Percentiles rank a stretch among this genome's conserved stretches.
Conservation (phyloP, 2,329 filamentous ascomycete species). For the Thelonectria rubi region DNA sequence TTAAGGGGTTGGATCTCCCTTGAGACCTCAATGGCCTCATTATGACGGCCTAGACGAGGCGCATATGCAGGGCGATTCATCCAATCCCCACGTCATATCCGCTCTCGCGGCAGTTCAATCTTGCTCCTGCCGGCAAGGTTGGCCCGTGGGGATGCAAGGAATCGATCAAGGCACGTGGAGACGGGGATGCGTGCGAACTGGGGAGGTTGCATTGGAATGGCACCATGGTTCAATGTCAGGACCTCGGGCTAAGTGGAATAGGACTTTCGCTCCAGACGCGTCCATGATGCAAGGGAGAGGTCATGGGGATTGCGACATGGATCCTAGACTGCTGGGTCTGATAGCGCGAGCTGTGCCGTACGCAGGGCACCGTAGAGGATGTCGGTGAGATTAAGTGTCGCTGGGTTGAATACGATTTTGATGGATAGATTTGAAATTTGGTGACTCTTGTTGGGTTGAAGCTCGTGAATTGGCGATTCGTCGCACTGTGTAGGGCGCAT, state of each 20-base stretch:
- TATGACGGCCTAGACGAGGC: background rate
- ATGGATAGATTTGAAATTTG: background rate
- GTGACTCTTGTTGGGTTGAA: no score
- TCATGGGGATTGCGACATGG: background rate
- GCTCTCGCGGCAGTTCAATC: background rate
- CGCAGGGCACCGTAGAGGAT: background rate
- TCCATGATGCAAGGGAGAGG: background rate
- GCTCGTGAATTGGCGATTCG: no score
- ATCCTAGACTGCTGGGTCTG: background rate
- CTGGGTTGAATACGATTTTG: background rate
- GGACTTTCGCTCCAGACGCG: background rate
- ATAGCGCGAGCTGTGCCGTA: background rate
- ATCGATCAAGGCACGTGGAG: slow-evolving; percentile 16
- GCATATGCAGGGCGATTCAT: slow-evolving; percentile 6
- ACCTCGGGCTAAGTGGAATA: background rate
- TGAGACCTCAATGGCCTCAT: slow-evolving; percentile 1
- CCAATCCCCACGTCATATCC: background rate
- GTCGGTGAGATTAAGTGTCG: background rate
- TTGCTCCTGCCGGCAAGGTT: slow-evolving; percentile 1
- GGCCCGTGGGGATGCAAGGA: slow-evolving; percentile 5
- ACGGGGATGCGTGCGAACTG: slow-evolving; percentile 20
- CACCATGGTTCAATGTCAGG: background rate
- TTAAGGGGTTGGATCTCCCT: background rate
- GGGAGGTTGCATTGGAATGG: slow-evolving; percentile 21
- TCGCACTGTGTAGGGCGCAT: background rate